Percentiles rank a stretch among this genome's conserved stretches.
Conservation (phyloP, 495 filamentous ascomycete genomes). For the Parathielavia appendiculata region DNA sequence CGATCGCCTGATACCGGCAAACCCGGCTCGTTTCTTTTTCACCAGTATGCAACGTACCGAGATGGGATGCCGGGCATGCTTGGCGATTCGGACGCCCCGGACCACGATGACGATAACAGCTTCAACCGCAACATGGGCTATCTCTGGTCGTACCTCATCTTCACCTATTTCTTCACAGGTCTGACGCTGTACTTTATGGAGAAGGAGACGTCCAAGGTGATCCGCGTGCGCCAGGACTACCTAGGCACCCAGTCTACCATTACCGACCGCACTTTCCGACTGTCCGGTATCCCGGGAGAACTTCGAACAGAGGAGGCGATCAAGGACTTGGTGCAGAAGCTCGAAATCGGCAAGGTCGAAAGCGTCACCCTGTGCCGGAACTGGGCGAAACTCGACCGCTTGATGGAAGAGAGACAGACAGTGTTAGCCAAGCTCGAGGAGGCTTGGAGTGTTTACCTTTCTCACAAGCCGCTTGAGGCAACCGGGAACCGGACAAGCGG, state of each 20-base stretch:
- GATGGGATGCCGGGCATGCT: neutral
- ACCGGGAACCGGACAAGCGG: slow-evolving; percentile 12
- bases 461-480: slow-evolving; percentile 23
- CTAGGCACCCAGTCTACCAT: slow-evolving; percentile 88
- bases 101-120: slow-evolving; percentile 32
- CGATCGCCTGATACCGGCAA: slow-evolving; percentile 9
- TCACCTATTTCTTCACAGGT: slow-evolving; percentile 84
- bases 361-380: slow-evolving; percentile 80
- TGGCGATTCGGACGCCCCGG: neutral
- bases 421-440: slow-evolving; percentile 74
- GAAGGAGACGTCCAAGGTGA: slow-evolving; percentile 74
- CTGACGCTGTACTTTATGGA: slow-evolving; percentile 79
- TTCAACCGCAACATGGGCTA: slow-evolving; percentile 46
- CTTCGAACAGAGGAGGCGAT: slow-evolving; percentile 77
- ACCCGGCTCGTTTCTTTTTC: slow-evolving; percentile 10
- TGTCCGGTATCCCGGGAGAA: slow-evolving; percentile 82
- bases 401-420: slow-evolving; percentile 62
- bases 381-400: slow-evolving; percentile 75
- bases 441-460: slow-evolving; percentile 67
- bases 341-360: slow-evolving; percentile 91
- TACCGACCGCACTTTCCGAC: slow-evolving; percentile 86
- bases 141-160: slow-evolving; percentile 89
- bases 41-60: slow-evolving; percentile 14
- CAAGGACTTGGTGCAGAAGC: slow-evolving; percentile 76
- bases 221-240: slow-evolving; percentile 81